phyloP scores from a whole-genome alignment of 2,329 filamentous ascomycete species.

The Fusarium bactridioides region DNA sequence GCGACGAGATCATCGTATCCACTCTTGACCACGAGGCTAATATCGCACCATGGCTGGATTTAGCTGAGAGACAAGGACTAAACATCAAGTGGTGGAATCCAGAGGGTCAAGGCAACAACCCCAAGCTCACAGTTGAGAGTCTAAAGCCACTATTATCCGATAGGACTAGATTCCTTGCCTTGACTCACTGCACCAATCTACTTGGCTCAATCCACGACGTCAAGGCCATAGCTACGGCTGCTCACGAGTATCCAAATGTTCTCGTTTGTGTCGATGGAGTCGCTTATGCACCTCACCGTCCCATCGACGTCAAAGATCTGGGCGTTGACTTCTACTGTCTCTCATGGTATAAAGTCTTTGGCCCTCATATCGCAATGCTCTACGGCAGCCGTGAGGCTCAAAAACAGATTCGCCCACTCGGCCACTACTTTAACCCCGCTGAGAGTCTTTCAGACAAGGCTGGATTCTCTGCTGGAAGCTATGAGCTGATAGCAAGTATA shows the following conservation, averaged over 20 bases:
- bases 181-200: slow-evolving; percentile 78
- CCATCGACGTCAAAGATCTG: slow-evolving; percentile 71
- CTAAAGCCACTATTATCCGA: slow-evolving; percentile 66
- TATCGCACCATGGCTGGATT: slow-evolving; percentile 74
- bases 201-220: slow-evolving; percentile 75
- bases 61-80: slow-evolving; percentile 68
- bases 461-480: slow-evolving; percentile 72
- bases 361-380: slow-evolving; percentile 75
- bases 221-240: slow-evolving; percentile 60
- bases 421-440: slow-evolving; percentile 73
- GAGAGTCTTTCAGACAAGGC: slow-evolving; percentile 71
- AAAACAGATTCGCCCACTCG: slow-evolving; percentile 60
- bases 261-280: slow-evolving; percentile 79
- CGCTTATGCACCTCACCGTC: slow-evolving; percentile 76
- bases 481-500: slow-evolving; percentile 72
- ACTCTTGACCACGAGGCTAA: slow-evolving; percentile 82
- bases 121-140: slow-evolving; percentile 64
- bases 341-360: slow-evolving; percentile 85
- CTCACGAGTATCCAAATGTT: slow-evolving; percentile 57
- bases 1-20: slow-evolving; percentile 75
- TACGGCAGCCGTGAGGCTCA: slow-evolving; percentile 70
- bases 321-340: slow-evolving; percentile 82
- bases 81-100: neutral
- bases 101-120: slow-evolving; percentile 46
- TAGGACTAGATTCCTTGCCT: slow-evolving; percentile 74